Evolutionary conservation across 2,329 filamentous ascomycete genomes (phyloP).

Genomic region (Botrytis fabae): DNA sequence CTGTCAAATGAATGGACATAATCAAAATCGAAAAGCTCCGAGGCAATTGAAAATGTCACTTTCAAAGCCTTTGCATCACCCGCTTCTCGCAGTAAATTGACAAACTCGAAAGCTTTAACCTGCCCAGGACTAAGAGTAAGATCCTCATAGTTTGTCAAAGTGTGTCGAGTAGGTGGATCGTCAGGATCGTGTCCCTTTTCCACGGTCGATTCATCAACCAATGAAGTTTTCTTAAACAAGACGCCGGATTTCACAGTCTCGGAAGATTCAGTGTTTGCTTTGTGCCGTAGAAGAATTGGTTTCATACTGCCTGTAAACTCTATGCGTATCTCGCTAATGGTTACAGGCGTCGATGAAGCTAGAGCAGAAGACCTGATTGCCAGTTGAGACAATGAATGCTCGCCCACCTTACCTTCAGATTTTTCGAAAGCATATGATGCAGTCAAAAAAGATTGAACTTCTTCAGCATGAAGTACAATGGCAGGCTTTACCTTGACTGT

Average conservation of each 20-base stretch:
- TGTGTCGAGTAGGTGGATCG: slow-evolving; percentile 40
- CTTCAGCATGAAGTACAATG: slow-evolving; percentile 53
- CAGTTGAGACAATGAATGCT: slow-evolving; percentile 58
- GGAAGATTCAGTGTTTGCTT: slow-evolving; percentile 11
- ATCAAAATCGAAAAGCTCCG: slow-evolving; percentile 65
- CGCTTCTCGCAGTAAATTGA: slow-evolving; percentile 74
- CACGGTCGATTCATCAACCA: slow-evolving; percentile 29
- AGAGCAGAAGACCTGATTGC: slow-evolving; percentile 58
- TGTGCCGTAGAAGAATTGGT: slow-evolving; percentile 50
- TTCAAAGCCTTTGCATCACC: slow-evolving; percentile 70
- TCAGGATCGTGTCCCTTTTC: neutral
- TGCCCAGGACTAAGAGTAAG: slow-evolving; percentile 67
- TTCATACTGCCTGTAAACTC: slow-evolving; percentile 60
- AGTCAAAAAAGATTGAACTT: slow-evolving; percentile 54
- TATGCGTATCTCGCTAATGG: slow-evolving; percentile 53
- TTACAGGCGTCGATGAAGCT: slow-evolving; percentile 51
- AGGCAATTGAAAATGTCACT: slow-evolving; percentile 62
- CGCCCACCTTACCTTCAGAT: slow-evolving; percentile 61
- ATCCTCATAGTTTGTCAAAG: slow-evolving; percentile 57
- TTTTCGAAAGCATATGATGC: slow-evolving; percentile 59
- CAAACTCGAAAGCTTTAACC: slow-evolving; percentile 69
- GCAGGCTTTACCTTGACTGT: slow-evolving; percentile 48
- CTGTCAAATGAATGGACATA: slow-evolving; percentile 60
- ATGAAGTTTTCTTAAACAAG: slow-evolving; percentile 29
- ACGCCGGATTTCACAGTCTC: neutral